Evolutionary conservation across 1,284 basidiomycete genomes (phyloP).

Genomic region (Tilletia setariae): DNA sequence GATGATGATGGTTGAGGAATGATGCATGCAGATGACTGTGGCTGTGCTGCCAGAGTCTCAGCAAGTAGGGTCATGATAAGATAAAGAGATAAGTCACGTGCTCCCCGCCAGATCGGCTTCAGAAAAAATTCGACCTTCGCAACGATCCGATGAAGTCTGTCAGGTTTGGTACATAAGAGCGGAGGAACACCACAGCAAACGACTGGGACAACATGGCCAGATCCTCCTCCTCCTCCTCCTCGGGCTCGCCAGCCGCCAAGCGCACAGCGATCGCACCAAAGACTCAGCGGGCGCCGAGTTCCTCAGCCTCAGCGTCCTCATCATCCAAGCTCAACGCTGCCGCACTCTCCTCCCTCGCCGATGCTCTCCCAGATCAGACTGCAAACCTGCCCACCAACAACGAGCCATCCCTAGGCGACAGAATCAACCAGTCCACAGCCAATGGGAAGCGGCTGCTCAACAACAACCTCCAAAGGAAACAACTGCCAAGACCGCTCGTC

Average conservation of each 20-base stretch:
- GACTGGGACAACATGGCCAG: too few species aligned
- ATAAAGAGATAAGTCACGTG: too few species aligned
- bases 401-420: slow-evolving; percentile 1
- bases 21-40: too few species aligned
- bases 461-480: background rate
- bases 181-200: too few species aligned
- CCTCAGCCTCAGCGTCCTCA: background rate
- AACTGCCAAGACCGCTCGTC: background rate
- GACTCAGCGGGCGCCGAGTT: background rate
- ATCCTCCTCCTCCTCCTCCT: background rate
- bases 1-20: background rate
- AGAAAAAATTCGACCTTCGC: too few species aligned
- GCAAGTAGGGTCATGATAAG: too few species aligned
- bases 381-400: background rate
- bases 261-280: slow-evolving; percentile 8
- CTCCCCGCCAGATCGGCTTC: too few species aligned
- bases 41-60: too few species aligned
- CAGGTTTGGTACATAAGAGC: too few species aligned
- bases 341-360: slow-evolving; percentile 8
- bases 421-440: background rate
- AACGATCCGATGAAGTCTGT: too few species aligned
- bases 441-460: background rate
- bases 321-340: background rate
- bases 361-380: background rate
- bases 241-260: background rate